Evolutionary conservation across 2,329 filamentous ascomycete species (phyloP), one percentile per base, ranked within the genome.

Genomic region (Venturia nashicola): DNA sequence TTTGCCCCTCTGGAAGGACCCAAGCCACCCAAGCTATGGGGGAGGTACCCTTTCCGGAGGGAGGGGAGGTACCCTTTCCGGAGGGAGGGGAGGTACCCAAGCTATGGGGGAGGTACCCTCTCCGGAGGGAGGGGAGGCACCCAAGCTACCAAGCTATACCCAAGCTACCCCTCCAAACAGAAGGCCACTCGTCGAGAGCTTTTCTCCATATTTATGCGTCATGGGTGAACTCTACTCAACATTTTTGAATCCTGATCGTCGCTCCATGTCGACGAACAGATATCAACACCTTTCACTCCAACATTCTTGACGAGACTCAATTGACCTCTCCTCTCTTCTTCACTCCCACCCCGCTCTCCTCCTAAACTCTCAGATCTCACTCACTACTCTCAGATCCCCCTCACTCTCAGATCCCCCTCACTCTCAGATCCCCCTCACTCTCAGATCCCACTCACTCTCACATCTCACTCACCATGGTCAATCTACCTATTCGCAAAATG

Each of bases 401-500:
- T 16, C 5, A 3, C 32, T 57, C 16, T 14, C 32, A 8, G 14
- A n/a, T 16, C 18, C 5, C 51, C 1, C 51, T 16, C 46, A 51
- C 1, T 39, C 36, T 2, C 2, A 27, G 4, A 27, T 27, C 27
- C 4, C 27, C 2, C 27, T 27, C 27, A 27, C 27, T n/a, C n/a
- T n/a, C n/a, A n/a, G n/a, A n/a, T n/a, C n/a, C 14, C 51, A 2
- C 32, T 16, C 5, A 3, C 32, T 57, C 16, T 14, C 32, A 8
- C 27, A n/a, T 16, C 18, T 12, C 51, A 9, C 51, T 16, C 46
- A 51, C 1, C 46, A 51, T 51, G 46, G 11, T 51, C 6, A 57
- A 57, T 12, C 14, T 62, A 14, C 60, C 60, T n/a, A 51, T 62
- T 14, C 60, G 60, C 40, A 62, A 62, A 20, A 51, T 62, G 42